phyloP scores from a whole-genome alignment of 2,329 filamentous ascomycete genomes.

The Plenodomus biglobosus region DNA sequence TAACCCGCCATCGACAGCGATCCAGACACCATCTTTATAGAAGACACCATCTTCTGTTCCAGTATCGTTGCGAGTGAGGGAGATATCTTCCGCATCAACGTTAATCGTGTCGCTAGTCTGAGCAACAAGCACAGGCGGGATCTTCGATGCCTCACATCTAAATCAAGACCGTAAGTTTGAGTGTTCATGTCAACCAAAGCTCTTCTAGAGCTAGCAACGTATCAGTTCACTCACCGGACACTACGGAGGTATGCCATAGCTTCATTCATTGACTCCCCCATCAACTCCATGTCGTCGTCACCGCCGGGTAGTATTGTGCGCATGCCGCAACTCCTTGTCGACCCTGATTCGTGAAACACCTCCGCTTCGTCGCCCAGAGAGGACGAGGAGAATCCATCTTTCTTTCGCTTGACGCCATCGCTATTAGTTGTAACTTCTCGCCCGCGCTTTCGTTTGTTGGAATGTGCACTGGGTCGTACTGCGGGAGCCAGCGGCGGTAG shows the following conservation, averaged over 20 bases:
- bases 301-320: constrained; percentile 34
- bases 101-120: constrained; percentile 17
- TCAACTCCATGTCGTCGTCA: constrained; percentile 27
- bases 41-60: constrained; percentile 64
- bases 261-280: constrained; percentile 31
- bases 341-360: constrained; percentile 8
- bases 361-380: neutral
- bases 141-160: constrained; percentile 73
- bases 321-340: constrained; percentile 27
- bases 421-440: constrained; percentile 5
- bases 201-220: neutral
- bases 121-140: constrained; percentile 71
- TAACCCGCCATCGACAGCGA: constrained; percentile 51
- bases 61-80: constrained; percentile 45
- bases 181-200: neutral
- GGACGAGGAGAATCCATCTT: constrained; percentile 5
- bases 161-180: constrained; percentile 19
- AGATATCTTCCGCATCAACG: constrained; percentile 42
- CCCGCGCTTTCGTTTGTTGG: constrained; percentile 29
- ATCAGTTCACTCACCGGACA: constrained; percentile 31
- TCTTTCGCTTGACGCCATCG: constrained; percentile 18
- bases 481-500: constrained; percentile 6
- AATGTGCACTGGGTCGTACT: constrained; percentile 1
- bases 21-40: constrained; percentile 72
- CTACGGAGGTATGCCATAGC: constrained; percentile 40